phyloP scores from a whole-genome alignment of 768 basidiomycete genomes.

The Phylloporus scabripes region DNA sequence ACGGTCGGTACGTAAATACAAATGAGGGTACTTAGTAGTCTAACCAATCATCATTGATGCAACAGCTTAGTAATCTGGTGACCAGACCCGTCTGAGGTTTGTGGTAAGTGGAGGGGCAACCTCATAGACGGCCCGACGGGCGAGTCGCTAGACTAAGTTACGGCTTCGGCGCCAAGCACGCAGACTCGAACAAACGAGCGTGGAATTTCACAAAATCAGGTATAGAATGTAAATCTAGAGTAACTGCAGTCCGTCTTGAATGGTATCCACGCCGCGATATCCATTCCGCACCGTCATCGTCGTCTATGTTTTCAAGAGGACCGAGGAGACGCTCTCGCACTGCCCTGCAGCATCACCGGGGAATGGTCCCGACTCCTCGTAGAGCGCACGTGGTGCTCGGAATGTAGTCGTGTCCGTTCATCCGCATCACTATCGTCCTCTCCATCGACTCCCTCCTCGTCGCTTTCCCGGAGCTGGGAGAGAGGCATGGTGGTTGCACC shows the following conservation, averaged over 20 bases:
- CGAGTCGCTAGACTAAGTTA: no score
- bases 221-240: slow-evolving; percentile 24
- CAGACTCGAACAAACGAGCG: no score
- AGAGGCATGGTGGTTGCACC: slow-evolving; percentile 43
- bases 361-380: slow-evolving; percentile 55
- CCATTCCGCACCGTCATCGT: background rate
- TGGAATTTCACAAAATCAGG: slow-evolving; percentile 12
- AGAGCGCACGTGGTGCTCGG: slow-evolving; percentile 21
- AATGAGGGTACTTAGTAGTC: no score
- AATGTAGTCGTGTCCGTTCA: slow-evolving; percentile 36
- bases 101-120: no score
- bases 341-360: slow-evolving; percentile 34
- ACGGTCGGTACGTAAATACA: no score
- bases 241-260: slow-evolving; percentile 23
- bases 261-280: slow-evolving; percentile 6
- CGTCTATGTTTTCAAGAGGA: slow-evolving; percentile 7
- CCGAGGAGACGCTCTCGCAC: slow-evolving; percentile 19
- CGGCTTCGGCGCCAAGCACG: no score
- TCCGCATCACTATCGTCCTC: slow-evolving; percentile 44
- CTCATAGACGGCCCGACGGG: no score
- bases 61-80: no score
- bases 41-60: no score
- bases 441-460: slow-evolving; percentile 49
- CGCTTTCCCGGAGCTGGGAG: slow-evolving; percentile 59
- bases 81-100: no score